Base-by-base conservation (phyloP, 2,329 filamentous ascomycete genomes). In the Fusarium burgessii region DNA sequence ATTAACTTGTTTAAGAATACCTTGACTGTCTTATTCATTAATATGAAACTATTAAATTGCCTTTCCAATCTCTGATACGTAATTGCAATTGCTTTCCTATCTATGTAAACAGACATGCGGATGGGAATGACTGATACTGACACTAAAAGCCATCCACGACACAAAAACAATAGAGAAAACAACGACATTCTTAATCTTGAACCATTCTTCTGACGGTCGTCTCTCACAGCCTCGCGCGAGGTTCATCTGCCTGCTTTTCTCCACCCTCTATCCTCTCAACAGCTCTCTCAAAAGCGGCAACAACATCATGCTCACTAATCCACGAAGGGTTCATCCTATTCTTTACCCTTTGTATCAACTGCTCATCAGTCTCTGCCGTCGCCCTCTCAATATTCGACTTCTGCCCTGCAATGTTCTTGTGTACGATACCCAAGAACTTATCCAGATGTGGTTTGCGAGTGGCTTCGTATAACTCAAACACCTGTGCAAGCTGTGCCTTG, bases 271-370 rank as follows among this genome's bases (percentile, higher is more conserved):
- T 61, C 23, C 32, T 33, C 32, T 36, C 78, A 27, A 27, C 33
- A 15, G 23, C 33, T 18, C 14, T 46, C 18, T 42, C 27, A 36
- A 84, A 85, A 14, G 80, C 77, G 13, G 70, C 69, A 55, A 81
- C 77, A 12, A 85, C 83, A 72, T 85, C 82, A 72, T 86, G 83
- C 66, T 85, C 83, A 23, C 82, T 82, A 33, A 86, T 78, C 84
- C 84, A 86, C 18, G 72, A 77, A 8, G 80, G 79, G 58, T 84
- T 78, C 5, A 77, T 75, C 7, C 83, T 75, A 23, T 69, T 78
- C 27, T 65, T 75, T 1, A 85, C 80, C 56, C 80, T 76, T 2
- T 69, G 41, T 46, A 79, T 68, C 41, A 85, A 69, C 49, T 79
- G 75, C 47, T 79, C 78, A 29, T 85, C 82, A 8, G 80, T 81